Percentiles rank a stretch among this genome's conserved stretches.
Evolutionary conservation across 176 grass and related monocot genomes (phyloP).

Genomic region (Cenchrus americanus): DNA sequence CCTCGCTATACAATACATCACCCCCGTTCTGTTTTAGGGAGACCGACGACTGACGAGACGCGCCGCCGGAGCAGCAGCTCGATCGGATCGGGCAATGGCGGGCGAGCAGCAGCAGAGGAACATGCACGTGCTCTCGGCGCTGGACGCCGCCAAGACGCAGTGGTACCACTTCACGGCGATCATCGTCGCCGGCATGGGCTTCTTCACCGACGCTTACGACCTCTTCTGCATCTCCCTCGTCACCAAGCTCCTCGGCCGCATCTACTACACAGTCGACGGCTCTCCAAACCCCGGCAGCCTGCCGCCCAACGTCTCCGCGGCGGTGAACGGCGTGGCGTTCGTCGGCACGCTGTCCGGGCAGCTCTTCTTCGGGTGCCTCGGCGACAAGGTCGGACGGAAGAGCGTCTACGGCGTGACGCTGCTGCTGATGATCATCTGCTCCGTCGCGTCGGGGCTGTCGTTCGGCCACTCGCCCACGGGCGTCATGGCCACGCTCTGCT

Average conservation of each 20-base stretch:
- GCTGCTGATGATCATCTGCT: constrained; percentile 47
- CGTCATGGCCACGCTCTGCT: constrained; percentile 58
- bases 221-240: constrained; percentile 68
- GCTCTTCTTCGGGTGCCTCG: constrained; percentile 67
- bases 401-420: constrained; percentile 58
- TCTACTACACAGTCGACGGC: constrained; percentile 56
- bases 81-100: not conserved
- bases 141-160: constrained; percentile 55
- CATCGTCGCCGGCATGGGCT: constrained; percentile 57
- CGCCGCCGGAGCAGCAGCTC: not conserved
- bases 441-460: constrained; percentile 53
- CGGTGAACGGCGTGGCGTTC: constrained; percentile 61
- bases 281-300: constrained; percentile 50
- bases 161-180: constrained; percentile 68
- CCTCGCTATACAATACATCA: constrained; percentile 40
- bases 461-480: constrained; percentile 24
- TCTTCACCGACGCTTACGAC: constrained; percentile 72
- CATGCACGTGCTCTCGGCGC: constrained; percentile 36
- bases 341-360: constrained; percentile 54
- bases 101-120: not conserved
- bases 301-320: constrained; percentile 52
- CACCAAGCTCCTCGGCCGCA: constrained; percentile 57
- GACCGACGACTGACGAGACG: not conserved
- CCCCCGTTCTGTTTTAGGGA: not conserved
- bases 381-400: constrained; percentile 56